Evolutionary conservation across 140 eudicot genomes (phyloP), one percentile per base, ranked within the genome.

Genomic region (Senecio squalidus): DNA sequence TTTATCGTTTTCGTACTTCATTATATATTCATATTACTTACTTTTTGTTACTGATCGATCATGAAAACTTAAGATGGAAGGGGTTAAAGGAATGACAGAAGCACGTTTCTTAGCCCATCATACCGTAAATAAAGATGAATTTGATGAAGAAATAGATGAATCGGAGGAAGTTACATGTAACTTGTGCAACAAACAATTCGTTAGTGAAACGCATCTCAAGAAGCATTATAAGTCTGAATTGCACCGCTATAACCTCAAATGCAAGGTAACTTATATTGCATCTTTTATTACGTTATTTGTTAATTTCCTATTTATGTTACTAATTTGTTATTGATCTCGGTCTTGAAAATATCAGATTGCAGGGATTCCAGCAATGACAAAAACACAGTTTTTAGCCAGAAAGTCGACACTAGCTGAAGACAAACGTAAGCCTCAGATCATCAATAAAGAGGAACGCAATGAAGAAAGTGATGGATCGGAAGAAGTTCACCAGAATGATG

Each of bases 381-480:
- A 93, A 69, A 68, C 90, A 21, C 84, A 84, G 13, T 93, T 84
- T 26, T 40, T 69, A 31, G 96, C 96, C 6, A 77, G 95, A 55
- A 81, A 92, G 47, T 55, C 96, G 20, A 72, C 93, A 44, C 81
- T 82, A 67, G 81, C 86, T 38, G 81, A 77, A 58, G 96, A 91
- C 74, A 74, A 74, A 45, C 77, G 44, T 5, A 90, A 83, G 58
- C 47, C n/a, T n/a, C n/a, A n/a, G n/a, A n/a, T n/a, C n/a, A n/a
- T n/a, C n/a, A n/a, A n/a, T n/a, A n/a, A n/a, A n/a, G 94, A 86
- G 10, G 95, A 60, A 55, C 78, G 94, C n/a, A n/a, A n/a, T 24
- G n/a, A n/a, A n/a, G n/a, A n/a, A n/a, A n/a, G n/a, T n/a, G 83
- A 81, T 73, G 95, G 87, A 61, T 92, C 96, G 98, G 93, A 74